Evolutionary conservation across 306 rosid species (phyloP).

Genomic region (Bauhinia variegata): DNA sequence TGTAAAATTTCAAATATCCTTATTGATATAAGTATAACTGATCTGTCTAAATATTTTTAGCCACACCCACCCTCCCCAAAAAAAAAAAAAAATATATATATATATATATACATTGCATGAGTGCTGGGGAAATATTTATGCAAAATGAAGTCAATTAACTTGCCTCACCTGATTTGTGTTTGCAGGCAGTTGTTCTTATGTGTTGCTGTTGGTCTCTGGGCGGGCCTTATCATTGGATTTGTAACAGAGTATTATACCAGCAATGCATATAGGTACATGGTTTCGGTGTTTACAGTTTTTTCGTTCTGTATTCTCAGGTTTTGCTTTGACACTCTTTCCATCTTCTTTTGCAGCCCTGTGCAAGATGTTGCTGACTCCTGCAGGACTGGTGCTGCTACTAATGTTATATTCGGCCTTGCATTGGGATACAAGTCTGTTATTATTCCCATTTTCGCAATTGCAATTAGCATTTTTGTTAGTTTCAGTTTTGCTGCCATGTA

Average conservation of each 20-base stretch:
- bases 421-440: slow-evolving; percentile 80
- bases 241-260: slow-evolving; percentile 74
- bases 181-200: slow-evolving; percentile 70
- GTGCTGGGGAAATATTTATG: too few species aligned
- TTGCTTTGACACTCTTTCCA: not conserved
- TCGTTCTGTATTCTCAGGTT: not conserved
- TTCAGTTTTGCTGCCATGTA: slow-evolving; percentile 75
- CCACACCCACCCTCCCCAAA: too few species aligned
- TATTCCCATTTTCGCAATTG: slow-evolving; percentile 70
- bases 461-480: slow-evolving; percentile 62
- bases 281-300: not conserved
- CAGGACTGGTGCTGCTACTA: slow-evolving; percentile 77
- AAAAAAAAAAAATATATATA: too few species aligned
- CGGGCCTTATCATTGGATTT: too few species aligned
- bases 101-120: too few species aligned
- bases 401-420: slow-evolving; percentile 78
- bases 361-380: slow-evolving; percentile 78
- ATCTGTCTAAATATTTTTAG: too few species aligned
- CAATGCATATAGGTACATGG: slow-evolving; percentile 65
- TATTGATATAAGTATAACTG: too few species aligned
- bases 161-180: slow-evolving; percentile 2
- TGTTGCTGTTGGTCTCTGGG: slow-evolving; percentile 50
- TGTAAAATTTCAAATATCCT: too few species aligned
- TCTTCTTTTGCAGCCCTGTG: slow-evolving; percentile 53
- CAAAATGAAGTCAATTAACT: too few species aligned